Base-by-base conservation (phyloP, 1,284 basidiomycete genomes). In the Pseudozyma thailandica region DNA sequence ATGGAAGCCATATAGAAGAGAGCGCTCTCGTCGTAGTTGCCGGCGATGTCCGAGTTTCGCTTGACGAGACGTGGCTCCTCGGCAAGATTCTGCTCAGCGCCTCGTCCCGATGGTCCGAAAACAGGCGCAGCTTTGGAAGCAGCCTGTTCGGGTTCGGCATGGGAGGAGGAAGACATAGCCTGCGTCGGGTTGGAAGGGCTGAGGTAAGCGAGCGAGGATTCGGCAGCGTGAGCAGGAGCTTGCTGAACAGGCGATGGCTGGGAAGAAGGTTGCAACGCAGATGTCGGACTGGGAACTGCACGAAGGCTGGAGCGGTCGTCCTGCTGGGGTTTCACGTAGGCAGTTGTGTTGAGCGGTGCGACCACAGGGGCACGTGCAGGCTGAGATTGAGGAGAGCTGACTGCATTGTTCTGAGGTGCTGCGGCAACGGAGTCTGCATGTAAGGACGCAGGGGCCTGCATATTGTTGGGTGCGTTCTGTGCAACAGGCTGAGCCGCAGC, bases 1-100 rank as follows among this genome's bases (percentile, higher is more conserved):
- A 79, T 78, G 26, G 73, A 73, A 12, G 61, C 61, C 60, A 79
- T 78, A 64, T 70, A 79, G 61, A 72, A 79, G 21, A 79, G 65
- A 6, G 77, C 77, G 15, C 76, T 74, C 46, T 79, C 77, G 57
- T 79, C 77, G 58, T 78, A 79, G 25, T 61, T 65, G 47, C 50
- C 52, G 7, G 69, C 44, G 43, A 64, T n/a, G 26, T 63, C 60
- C 4, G 61, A 64, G 43, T 60, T 56, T 27, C 60, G 55, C 51
- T 55, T 70, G 27, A 50, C 51, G 16, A 50, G 54, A 27, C 57
- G 53, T 18, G 54, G 44, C 49, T 56, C 53, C 13, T 70, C 61
- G 6, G 45, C 1, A n/a, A 26, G 27, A 9, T 28, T 51, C 33
- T 65, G 61, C 44, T 72, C 63, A 25, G 63, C 63, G 18, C 63